These are phyloP conservation scores for Hypoxylon sp. DNA, from an alignment of 2,329 filamentous ascomycete genomes.

Conservation along the genomic window DNA sequence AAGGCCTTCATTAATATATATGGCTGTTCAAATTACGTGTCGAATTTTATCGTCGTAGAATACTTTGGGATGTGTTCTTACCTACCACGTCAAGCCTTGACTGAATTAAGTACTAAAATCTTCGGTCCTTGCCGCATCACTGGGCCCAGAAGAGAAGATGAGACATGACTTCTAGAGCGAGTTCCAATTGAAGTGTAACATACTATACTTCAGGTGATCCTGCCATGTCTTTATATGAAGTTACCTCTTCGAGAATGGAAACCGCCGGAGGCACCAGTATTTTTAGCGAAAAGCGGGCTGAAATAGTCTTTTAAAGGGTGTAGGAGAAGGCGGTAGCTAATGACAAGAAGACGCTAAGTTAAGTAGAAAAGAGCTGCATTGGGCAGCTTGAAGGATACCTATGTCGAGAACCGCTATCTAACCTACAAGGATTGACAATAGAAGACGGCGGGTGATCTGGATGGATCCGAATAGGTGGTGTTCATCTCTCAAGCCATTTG, in stretches of 20 bases:
- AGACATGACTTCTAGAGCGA: not conserved
- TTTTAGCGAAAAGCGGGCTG: constrained; percentile 9
- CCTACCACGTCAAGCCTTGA: constrained; percentile 17
- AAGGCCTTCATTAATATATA: not conserved
- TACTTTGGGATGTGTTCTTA: not conserved
- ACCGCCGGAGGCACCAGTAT: constrained; percentile 6
- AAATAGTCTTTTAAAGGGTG: constrained; percentile 3
- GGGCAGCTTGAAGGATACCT: not conserved
- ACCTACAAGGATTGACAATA: not conserved
- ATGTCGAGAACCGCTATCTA: not conserved
- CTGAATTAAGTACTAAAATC: constrained; percentile 39
- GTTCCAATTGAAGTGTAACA: not conserved
- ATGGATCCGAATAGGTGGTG: not conserved
- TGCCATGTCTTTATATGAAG: constrained; percentile 6
- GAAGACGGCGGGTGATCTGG: not conserved
- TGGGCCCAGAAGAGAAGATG: constrained; percentile 2
- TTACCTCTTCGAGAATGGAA: not conserved
- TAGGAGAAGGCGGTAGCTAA: not conserved
- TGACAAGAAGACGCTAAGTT: not conserved
- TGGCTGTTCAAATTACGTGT: not conserved
- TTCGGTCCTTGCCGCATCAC: constrained; percentile 38
- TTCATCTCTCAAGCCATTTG: not conserved
- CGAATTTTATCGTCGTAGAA: not conserved
- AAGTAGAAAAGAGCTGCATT: not conserved
- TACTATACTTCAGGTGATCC: constrained; percentile 14